Percentiles rank a stretch among this genome's conserved stretches.
phyloP scores from a whole-genome alignment of 768 basidiomycete species.

The Phylloporus sp. region DNA sequence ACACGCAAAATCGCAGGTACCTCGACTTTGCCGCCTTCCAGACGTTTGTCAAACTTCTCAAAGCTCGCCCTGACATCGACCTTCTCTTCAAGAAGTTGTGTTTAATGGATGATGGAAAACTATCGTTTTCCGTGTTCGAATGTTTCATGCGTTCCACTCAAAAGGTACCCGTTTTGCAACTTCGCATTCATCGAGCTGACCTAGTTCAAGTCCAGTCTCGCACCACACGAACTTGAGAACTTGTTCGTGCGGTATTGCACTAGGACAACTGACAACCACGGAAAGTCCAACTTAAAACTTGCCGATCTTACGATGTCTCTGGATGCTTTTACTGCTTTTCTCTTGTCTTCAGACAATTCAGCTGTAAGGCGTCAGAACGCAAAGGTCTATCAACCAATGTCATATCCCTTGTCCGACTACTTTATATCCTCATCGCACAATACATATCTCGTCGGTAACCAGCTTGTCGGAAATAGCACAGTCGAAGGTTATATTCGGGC shows the following conservation, averaged over 20 bases:
- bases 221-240: slow-evolving; percentile 30
- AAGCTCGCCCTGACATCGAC: slow-evolving; percentile 80
- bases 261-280: neutral
- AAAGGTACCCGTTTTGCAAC: slow-evolving; percentile 35
- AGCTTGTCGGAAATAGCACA: slow-evolving; percentile 83
- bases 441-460: slow-evolving; percentile 84
- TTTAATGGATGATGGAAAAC: slow-evolving; percentile 26
- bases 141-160: slow-evolving; percentile 51
- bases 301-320: slow-evolving; percentile 37
- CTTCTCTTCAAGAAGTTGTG: slow-evolving; percentile 49
- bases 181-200: slow-evolving; percentile 10
- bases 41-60: slow-evolving; percentile 76
- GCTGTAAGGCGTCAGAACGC: slow-evolving; percentile 50
- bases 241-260: slow-evolving; percentile 37
- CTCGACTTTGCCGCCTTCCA: slow-evolving; percentile 81
- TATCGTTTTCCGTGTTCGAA: slow-evolving; percentile 41
- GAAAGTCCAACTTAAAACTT: slow-evolving; percentile 1
- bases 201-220: slow-evolving; percentile 33
- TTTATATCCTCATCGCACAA: slow-evolving; percentile 90
- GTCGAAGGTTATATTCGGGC: slow-evolving; percentile 93
- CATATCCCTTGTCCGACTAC: slow-evolving; percentile 81
- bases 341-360: slow-evolving; percentile 76
- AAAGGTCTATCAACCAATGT: slow-evolving; percentile 79
- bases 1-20: slow-evolving; percentile 48
- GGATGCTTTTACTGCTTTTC: slow-evolving; percentile 72